These are phyloP conservation scores for Serendipita vermifera DNA, from an alignment of 768 basidiomycete species.

Conservation along the genomic window DNA sequence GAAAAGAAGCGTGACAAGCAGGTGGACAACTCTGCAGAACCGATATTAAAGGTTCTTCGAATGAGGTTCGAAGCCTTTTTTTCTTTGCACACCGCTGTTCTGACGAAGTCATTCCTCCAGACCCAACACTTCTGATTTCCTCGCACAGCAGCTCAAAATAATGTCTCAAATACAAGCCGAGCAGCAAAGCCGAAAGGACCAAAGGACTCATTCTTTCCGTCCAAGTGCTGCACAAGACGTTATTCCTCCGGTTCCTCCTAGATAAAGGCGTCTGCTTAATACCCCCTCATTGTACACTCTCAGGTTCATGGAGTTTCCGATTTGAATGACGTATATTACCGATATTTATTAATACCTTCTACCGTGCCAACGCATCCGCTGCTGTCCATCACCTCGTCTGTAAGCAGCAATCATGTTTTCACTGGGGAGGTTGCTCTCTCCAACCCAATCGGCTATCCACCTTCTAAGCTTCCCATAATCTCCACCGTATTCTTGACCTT, in stretches of 20 bases:
- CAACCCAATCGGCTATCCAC: constrained; percentile 52
- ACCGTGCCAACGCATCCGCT: not conserved
- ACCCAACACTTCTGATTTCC: constrained; percentile 71
- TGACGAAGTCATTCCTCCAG: constrained; percentile 28
- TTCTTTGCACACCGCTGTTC: not conserved
- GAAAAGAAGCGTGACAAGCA: constrained; percentile 79
- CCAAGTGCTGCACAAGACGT: not conserved
- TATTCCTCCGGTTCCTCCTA: not conserved
- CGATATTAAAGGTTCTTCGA: constrained; percentile 84
- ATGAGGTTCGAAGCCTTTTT: constrained; percentile 57
- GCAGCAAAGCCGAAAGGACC: constrained; percentile 25
- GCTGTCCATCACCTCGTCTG: not conserved
- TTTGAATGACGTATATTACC: not conserved
- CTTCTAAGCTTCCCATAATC: constrained; percentile 34
- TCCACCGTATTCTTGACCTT: constrained; percentile 22
- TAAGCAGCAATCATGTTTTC: constrained; percentile 18
- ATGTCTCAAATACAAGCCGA: constrained; percentile 73
- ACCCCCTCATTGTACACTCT: too few relatives aligned
- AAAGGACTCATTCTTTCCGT: not conserved
- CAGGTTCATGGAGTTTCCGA: too few relatives aligned
- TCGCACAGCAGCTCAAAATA: constrained; percentile 74
- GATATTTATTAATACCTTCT: constrained; percentile 5
- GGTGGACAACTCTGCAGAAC: constrained; percentile 55
- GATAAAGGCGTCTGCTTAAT: too few relatives aligned
- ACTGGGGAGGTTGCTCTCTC: constrained; percentile 32